Conservation (phyloP, 345 rosid genomes). For the Streptanthus diversifolius region DNA sequence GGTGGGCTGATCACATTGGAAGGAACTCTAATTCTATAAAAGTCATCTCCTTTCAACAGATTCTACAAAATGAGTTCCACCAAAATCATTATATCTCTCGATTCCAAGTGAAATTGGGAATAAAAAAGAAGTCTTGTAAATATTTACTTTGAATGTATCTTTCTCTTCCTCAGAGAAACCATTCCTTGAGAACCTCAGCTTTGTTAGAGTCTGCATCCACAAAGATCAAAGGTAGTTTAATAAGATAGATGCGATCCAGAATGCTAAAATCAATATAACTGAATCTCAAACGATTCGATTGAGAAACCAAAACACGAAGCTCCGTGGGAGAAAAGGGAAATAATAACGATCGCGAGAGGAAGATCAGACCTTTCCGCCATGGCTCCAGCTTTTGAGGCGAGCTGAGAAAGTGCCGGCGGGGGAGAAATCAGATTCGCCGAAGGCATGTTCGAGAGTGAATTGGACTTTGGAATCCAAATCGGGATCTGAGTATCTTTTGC, state of each 20-base stretch:
- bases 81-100: background rate
- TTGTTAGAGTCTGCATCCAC: slow-evolving; percentile 65
- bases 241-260: too few relatives aligned
- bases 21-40: slow-evolving; percentile 82
- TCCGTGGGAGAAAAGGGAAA: background rate
- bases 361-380: slow-evolving; percentile 87
- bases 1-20: slow-evolving; percentile 76
- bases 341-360: too few relatives aligned
- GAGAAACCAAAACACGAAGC: too few relatives aligned
- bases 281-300: background rate
- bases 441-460: slow-evolving; percentile 83
- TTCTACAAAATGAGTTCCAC: slow-evolving; percentile 43
- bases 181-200: slow-evolving; percentile 84
- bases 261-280: too few relatives aligned
- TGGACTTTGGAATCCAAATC: slow-evolving; percentile 93
- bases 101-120: background rate
- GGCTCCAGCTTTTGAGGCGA: slow-evolving; percentile 77
- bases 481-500: slow-evolving; percentile 58
- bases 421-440: slow-evolving; percentile 77
- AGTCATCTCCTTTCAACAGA: slow-evolving; percentile 70
- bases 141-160: slow-evolving; percentile 58
- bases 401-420: slow-evolving; percentile 89
- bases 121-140: background rate
- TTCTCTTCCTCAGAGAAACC: slow-evolving; percentile 53
- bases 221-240: background rate